These are phyloP conservation scores for Alternaria ventricosa DNA, from an alignment of 2,329 filamentous ascomycete genomes.

Conservation along the genomic window DNA sequence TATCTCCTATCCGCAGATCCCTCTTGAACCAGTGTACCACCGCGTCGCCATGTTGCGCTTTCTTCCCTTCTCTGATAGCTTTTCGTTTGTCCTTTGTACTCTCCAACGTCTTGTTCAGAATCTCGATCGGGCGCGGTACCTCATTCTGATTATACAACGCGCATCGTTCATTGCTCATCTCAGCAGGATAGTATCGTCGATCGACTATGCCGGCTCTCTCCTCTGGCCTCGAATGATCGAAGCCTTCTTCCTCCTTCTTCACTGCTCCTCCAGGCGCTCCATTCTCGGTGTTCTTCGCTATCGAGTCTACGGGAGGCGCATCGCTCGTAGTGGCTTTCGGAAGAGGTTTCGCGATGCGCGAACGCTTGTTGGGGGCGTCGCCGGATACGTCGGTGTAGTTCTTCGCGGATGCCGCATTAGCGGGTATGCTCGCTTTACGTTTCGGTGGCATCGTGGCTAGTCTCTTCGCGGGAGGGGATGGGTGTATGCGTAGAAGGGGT, in stretches of 20 bases:
- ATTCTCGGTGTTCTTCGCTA: constrained; percentile 24
- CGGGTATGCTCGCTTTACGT: constrained; percentile 36
- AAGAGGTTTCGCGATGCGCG: constrained; percentile 37
- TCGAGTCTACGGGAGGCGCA: constrained; percentile 6
- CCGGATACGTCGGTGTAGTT: constrained; percentile 46
- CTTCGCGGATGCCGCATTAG: constrained; percentile 36
- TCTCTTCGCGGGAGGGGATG: not conserved
- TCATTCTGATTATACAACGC: constrained; percentile 73
- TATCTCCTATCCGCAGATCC: constrained; percentile 77
- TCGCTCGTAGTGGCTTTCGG: constrained; percentile 33
- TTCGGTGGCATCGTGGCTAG: constrained; percentile 27
- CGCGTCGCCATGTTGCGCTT: constrained; percentile 58
- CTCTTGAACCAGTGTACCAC: constrained; percentile 93
- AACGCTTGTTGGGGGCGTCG: constrained; percentile 47
- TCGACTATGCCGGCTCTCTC: constrained; percentile 52
- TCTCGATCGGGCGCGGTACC: constrained; percentile 75
- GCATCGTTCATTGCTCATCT: constrained; percentile 84
- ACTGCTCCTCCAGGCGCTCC: constrained; percentile 21
- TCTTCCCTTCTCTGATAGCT: constrained; percentile 47
- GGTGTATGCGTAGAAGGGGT: not conserved
- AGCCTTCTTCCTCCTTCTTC: constrained; percentile 15
- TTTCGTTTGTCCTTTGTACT: constrained; percentile 65
- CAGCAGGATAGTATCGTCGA: constrained; percentile 77
- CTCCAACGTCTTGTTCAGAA: constrained; percentile 65
- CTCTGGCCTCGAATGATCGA: constrained; percentile 49